Evolutionary conservation across 2,329 filamentous ascomycete genomes (phyloP), one percentile per base, ranked within the genome.

Genomic region (Nannizziopsis arthrosporioides): DNA sequence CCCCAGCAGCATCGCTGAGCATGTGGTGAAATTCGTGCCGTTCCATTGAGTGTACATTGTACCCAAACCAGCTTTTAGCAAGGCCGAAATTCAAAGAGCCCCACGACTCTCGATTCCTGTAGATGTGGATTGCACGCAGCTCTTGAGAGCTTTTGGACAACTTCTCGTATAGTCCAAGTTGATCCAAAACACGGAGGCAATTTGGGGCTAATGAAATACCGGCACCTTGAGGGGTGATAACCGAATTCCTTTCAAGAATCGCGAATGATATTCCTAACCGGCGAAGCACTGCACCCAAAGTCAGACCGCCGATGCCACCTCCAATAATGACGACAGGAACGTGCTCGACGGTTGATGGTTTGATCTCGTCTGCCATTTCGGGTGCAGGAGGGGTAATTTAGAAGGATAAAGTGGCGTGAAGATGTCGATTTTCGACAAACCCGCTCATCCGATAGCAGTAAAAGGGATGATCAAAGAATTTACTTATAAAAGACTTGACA

Each of bases 191-290:
- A 12, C 47, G 47, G 14, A 49, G 42, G 15, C 47, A 49, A 30
- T 49, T 49, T n/a, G 47, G 41, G 8, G 47, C 41, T 18, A 49
- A 36, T 34, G 47, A 49, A 18, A 49, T 49, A 30, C 47, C 47
- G 11, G 47, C 47, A 18, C 47, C 47, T 14, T 49, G 47, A 12
- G 47, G 47, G 8, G 47, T 49, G 17, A 49, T 49, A 18, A 42
- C 22, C 8, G 37, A 27, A 42, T 42, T 18, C 3, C 39, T 18
- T 30, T 50, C 48, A 15, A 50, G 35, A 18, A 50, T 39, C 8
- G 41, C 48, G 36, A 44, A 50, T 3, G 48, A 46, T 11, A 50
- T 50, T 6, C 40, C 36, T n/a, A 46, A 43, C 5, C 42, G 42
- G 18, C 48, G 48, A 14, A 50, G 48, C 36, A 35, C 12, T 9